Evolutionary conservation across 2,329 filamentous ascomycete genomes (phyloP).

Genomic region (Cladophialophora psammophila): DNA sequence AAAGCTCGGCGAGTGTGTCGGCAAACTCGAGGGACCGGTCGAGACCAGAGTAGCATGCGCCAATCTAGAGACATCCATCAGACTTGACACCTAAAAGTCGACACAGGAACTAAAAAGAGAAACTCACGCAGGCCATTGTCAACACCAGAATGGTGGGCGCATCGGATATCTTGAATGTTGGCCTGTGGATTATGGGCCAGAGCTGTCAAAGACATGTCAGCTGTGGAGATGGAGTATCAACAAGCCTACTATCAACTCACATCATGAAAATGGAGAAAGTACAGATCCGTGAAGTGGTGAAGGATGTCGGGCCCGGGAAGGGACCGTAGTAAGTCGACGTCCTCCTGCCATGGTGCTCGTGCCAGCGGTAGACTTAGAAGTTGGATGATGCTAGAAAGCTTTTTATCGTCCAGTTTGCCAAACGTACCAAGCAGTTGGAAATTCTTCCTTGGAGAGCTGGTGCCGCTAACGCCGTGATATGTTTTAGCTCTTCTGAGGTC

Average conservation of each 20-base stretch:
- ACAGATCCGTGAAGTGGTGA: conserved; percentile 19
- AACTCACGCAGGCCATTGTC: conserved; percentile 11
- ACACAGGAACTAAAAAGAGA: neutral
- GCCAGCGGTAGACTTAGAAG: conserved; percentile 17
- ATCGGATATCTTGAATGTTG: conserved; percentile 20
- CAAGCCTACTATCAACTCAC: neutral
- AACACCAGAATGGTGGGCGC: conserved; percentile 18
- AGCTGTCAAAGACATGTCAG: conserved; percentile 3
- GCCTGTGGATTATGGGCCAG: conserved; percentile 21
- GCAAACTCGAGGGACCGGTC: conserved; percentile 16
- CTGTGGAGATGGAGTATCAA: too few species aligned
- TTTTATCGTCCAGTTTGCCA: conserved; percentile 3
- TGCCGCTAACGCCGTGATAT: neutral
- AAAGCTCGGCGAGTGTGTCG: conserved; percentile 14
- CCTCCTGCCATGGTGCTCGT: conserved; percentile 18
- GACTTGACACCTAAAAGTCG: neutral
- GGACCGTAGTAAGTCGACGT: neutral
- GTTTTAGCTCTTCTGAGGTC: neutral
- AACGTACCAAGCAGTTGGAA: conserved; percentile 3
- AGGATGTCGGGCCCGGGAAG: conserved; percentile 15
- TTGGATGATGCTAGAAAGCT: conserved; percentile 14
- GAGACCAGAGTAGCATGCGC: conserved; percentile 21
- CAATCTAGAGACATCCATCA: conserved; percentile 2
- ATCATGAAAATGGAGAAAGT: conserved; percentile 22
- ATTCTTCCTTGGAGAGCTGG: conserved; percentile 10